Evolutionary conservation across 2,329 filamentous ascomycete genomes (phyloP).

Genomic region (Fusarium multiceps): DNA sequence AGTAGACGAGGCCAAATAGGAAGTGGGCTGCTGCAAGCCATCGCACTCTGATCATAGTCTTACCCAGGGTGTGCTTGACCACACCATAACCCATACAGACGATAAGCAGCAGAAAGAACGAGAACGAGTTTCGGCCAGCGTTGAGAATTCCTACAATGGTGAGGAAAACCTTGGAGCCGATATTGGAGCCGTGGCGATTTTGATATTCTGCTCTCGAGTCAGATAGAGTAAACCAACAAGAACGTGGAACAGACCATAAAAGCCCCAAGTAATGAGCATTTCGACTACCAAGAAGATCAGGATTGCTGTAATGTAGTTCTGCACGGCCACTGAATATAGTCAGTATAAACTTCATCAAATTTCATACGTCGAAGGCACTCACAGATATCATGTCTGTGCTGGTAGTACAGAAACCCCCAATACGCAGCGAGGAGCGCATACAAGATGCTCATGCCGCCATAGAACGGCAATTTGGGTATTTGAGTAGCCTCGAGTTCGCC

Average conservation of each 20-base stretch:
- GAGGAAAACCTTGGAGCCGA: conserved; percentile 85
- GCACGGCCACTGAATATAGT: conserved; percentile 77
- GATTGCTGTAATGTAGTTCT: conserved; percentile 99
- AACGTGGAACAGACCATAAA: conserved; percentile 74
- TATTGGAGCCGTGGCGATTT: conserved; percentile 87
- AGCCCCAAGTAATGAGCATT: conserved; percentile 98
- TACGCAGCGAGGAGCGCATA: conserved; percentile 86
- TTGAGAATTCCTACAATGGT: conserved; percentile 93
- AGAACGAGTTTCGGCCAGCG: conserved; percentile 95
- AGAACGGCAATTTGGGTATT: conserved; percentile 97
- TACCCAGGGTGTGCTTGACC: conserved; percentile 90
- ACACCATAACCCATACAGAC: conserved; percentile 99
- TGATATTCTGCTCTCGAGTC: conserved; percentile 77
- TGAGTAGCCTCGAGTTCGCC: conserved; percentile 95
- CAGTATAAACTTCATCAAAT: neutral
- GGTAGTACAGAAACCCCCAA: conserved; percentile 96
- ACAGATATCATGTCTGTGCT: conserved; percentile 92
- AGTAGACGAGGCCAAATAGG: conserved; percentile 92
- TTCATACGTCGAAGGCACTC: conserved; percentile 49
- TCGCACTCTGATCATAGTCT: conserved; percentile 93
- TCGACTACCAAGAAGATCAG: conserved; percentile 93
- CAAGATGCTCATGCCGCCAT: conserved; percentile 91
- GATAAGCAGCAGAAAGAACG: conserved; percentile 96
- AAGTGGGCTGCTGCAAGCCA: conserved; percentile 93
- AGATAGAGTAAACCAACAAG: neutral